phyloP scores from a whole-genome alignment of 2,329 filamentous ascomycete species.

The Pseudopyricularia javanii region DNA sequence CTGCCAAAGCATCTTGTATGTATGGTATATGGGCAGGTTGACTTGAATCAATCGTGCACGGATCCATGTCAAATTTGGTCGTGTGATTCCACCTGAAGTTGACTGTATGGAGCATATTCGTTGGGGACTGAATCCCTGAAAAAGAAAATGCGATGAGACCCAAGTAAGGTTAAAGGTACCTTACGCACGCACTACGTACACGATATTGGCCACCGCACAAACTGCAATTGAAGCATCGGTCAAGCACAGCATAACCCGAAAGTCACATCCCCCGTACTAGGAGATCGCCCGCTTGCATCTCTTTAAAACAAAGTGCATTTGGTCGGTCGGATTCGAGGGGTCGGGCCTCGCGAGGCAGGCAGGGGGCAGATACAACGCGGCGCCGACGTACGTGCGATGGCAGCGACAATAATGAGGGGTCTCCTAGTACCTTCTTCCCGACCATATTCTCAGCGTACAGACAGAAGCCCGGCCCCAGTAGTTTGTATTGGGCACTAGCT shows the following conservation, averaged over 20 bases:
- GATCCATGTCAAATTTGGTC: not conserved
- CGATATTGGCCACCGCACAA: too few relatives aligned
- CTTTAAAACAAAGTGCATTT: not conserved
- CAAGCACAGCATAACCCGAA: too few relatives aligned
- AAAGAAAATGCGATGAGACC: too few relatives aligned
- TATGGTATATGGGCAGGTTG: too few relatives aligned
- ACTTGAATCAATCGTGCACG: too few relatives aligned
- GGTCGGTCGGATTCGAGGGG: not conserved
- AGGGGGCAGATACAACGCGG: not conserved
- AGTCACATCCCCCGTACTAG: too few relatives aligned
- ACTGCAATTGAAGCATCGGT: too few relatives aligned
- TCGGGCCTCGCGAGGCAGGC: not conserved
- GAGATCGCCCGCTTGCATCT: not conserved
- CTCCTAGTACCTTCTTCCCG: not conserved
- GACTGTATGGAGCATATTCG: too few relatives aligned
- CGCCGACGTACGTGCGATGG: not conserved
- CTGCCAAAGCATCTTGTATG: too few relatives aligned
- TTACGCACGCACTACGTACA: too few relatives aligned
- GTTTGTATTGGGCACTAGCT: not conserved
- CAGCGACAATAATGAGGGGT: conserved; percentile 1
- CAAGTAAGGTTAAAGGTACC: too few relatives aligned
- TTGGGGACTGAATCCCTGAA: too few relatives aligned
- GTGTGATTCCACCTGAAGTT: not conserved
- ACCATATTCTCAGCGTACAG: not conserved
- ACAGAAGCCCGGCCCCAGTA: not conserved